Conservation (phyloP, 306 rosid species). For the Lagenaria siceraria region DNA sequence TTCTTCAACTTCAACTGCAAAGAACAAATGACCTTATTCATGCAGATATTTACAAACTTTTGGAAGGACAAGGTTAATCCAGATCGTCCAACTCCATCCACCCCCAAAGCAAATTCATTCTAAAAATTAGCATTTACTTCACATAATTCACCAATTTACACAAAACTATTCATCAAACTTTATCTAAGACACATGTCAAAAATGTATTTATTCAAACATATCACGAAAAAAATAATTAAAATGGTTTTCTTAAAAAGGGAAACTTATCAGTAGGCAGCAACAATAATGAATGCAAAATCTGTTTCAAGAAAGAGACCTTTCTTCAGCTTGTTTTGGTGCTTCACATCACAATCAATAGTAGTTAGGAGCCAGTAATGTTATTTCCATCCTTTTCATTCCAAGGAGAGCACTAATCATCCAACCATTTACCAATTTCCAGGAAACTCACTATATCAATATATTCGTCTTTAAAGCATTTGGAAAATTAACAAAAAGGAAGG, state of each 20-base stretch:
- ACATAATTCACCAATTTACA: not conserved
- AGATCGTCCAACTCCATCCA: not conserved
- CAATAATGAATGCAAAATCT: not conserved
- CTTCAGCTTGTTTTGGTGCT: slow-evolving; percentile 1
- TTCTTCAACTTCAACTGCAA: not conserved
- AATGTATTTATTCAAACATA: not conserved
- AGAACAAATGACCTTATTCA: not conserved
- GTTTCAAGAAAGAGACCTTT: not conserved
- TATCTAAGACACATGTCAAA: not conserved
- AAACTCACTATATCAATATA: not conserved
- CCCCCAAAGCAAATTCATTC: not conserved
- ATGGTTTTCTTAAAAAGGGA: not conserved
- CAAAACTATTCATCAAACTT: not conserved
- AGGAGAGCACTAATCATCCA: not conserved
- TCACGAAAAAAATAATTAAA: not conserved
- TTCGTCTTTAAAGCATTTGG: not conserved
- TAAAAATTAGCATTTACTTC: not conserved
- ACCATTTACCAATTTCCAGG: not conserved
- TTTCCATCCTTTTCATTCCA: slow-evolving; percentile 3
- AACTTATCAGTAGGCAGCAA: not conserved
- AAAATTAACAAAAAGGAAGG: not conserved
- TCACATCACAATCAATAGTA: slow-evolving; percentile 2
- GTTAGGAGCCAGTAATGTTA: not conserved
- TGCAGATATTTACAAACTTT: not conserved
- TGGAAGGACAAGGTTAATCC: not conserved